Conservation (phyloP, 139 green algal genomes). For the Auxenochlorella pyrenoidosa region DNA sequence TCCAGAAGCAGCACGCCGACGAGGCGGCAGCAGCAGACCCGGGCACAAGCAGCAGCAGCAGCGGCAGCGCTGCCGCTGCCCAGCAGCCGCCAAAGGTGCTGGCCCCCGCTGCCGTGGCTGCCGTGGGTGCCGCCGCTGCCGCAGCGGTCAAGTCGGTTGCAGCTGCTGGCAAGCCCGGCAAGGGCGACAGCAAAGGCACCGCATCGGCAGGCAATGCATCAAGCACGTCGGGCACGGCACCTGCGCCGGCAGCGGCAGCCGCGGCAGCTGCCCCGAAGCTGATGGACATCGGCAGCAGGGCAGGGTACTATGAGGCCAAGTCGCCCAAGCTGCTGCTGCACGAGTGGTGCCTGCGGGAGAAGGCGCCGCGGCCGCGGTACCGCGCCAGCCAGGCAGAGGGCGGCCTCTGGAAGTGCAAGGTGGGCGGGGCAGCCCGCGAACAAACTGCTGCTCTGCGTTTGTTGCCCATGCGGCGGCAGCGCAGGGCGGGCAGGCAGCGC, state of each 20-base stretch:
- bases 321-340: conserved; percentile 82
- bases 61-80: not conserved
- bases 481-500: no score
- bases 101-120: not conserved
- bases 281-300: conserved; percentile 77
- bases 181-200: not conserved
- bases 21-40: conserved; percentile 15
- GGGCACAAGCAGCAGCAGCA: conserved; percentile 1
- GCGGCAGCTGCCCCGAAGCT: conserved; percentile 27
- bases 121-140: not conserved
- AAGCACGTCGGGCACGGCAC: not conserved
- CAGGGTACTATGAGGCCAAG: conserved; percentile 81
- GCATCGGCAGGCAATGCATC: not conserved
- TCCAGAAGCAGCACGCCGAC: conserved; percentile 78
- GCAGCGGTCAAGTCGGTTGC: conserved; percentile 14
- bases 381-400: conserved; percentile 28
- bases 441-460: not conserved
- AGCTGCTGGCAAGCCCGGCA: not conserved
- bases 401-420: conserved; percentile 57
- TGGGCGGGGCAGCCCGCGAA: conserved; percentile 8
- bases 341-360: conserved; percentile 76
- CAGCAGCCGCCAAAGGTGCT: not conserved
- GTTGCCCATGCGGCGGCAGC: not conserved
- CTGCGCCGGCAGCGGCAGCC: not conserved
- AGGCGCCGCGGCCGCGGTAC: conserved; percentile 70